A percentile compares a stretch with the other conserved stretches of the same genome.
Evolutionary conservation across 306 rosid genomes (phyloP).

Genomic region (Medicago lupulina): DNA sequence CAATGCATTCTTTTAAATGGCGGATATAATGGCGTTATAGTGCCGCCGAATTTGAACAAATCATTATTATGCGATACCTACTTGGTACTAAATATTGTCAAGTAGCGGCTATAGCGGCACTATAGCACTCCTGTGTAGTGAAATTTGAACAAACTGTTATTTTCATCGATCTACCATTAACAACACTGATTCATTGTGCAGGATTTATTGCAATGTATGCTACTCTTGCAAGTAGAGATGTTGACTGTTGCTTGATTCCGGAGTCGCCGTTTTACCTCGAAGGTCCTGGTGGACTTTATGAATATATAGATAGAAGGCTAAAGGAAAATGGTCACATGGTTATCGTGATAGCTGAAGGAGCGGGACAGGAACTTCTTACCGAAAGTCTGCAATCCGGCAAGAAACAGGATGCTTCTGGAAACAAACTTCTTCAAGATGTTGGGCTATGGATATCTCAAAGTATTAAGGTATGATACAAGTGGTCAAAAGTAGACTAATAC

Average conservation of each 20-base stretch:
- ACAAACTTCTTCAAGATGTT: conserved; percentile 88
- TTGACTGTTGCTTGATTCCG: conserved; percentile 97
- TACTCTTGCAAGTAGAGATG: conserved; percentile 96
- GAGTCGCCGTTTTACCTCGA: conserved; percentile 95
- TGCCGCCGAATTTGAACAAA: too few relatives aligned
- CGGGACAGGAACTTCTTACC: conserved; percentile 87
- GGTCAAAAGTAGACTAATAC: neutral
- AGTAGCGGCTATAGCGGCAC: neutral
- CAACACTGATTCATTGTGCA: conserved; percentile 40
- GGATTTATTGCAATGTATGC: conserved; percentile 97
- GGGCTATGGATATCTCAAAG: conserved; percentile 88
- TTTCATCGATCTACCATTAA: neutral
- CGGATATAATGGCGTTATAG: neutral
- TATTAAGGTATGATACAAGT: conserved; percentile 61
- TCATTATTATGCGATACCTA: neutral
- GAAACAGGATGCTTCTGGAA: conserved; percentile 88
- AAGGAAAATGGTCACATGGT: conserved; percentile 95
- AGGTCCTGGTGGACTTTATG: conserved; percentile 90
- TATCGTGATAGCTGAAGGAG: conserved; percentile 97
- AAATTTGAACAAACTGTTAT: neutral
- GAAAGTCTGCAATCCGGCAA: conserved; percentile 53
- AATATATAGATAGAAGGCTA: conserved; percentile 72
- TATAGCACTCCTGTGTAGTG: neutral
- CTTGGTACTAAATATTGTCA: neutral
- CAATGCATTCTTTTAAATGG: neutral